Evolutionary conservation across 2,329 filamentous ascomycete species (phyloP), one percentile per base, ranked within the genome.

Genomic region (Fusarium oxysporum): DNA sequence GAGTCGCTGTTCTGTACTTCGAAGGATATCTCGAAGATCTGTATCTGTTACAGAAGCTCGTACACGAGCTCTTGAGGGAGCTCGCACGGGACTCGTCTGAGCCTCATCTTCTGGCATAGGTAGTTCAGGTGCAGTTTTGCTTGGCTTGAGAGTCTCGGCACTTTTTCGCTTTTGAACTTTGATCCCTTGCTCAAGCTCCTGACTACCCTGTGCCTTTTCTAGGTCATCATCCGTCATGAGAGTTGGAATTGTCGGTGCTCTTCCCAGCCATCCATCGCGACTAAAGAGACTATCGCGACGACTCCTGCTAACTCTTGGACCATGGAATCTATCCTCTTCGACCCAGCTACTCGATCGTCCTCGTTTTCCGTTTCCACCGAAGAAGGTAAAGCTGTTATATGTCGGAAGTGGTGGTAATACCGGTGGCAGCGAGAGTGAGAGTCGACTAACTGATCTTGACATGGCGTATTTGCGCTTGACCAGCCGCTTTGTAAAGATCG

Each of bases 1-100:
- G 19, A 90, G 81, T 14, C 87, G 81, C 79, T 85, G 81, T 32
- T 89, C 88, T 3, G 88, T 90, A 38, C 83, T 86, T 47, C 82
- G 82, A 37, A 90, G 80, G 33, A 90, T 90, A 66, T 86, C 81
- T 3, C 84, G 81, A 32, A 90, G 77, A 3, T 86, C 86, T 16
- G 84, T 82, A 70, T 89, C 87, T 1, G 86, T 79, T 25, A 70
- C 73, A 6, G 76, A 78, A 5, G 72, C 70, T 35, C 76, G 68
- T 16, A 78, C 55, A 35, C 72, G 75, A 10, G 73, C 68, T 51
- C 68, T 71, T 10, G 69, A 71, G 3, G 73, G 71, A 23, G 51
- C 43, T 32, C 69, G 51, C 16, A 76, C 57, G 25, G 50, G 68
- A n/a, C 45, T 68, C 35, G 17, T 72, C 35, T 57, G 65, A 56